Percentiles rank a stretch among this genome's conserved stretches.
Conservation (phyloP, 2,329 filamentous ascomycete species). For the Aspergillus sp. region DNA sequence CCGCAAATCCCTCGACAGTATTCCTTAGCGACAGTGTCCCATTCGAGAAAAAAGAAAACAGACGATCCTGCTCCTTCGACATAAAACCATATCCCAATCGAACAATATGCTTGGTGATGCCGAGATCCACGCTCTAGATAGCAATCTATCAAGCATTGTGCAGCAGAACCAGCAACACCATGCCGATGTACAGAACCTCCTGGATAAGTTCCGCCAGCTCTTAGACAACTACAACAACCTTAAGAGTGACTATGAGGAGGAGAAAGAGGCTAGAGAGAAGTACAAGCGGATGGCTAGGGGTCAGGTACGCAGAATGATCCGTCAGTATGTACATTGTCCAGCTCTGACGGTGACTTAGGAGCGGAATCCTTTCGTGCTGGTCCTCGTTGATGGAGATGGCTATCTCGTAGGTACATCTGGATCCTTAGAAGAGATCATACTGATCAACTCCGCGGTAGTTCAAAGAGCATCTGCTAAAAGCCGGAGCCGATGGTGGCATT, state of each 20-base stretch:
- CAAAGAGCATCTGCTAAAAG: conserved; percentile 51
- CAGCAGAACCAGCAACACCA: conserved; percentile 32
- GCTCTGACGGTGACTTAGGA: conserved; percentile 34
- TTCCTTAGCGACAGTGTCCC: neutral
- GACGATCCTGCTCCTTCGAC: no score
- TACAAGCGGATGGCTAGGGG: conserved; percentile 57
- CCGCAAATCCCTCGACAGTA: neutral
- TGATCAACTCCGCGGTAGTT: conserved; percentile 58
- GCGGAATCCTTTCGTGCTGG: conserved; percentile 60
- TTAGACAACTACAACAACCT: conserved; percentile 58
- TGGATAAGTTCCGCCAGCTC: conserved; percentile 47
- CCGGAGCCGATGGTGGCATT: conserved; percentile 57
- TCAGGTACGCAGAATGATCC: conserved; percentile 33
- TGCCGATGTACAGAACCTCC: conserved; percentile 33
- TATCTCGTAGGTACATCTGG: conserved; percentile 43
- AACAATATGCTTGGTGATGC: conserved; percentile 22
- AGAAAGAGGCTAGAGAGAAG: conserved; percentile 54
- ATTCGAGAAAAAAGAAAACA: neutral
- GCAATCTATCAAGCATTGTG: conserved; percentile 12
- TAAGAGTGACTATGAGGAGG: conserved; percentile 60
- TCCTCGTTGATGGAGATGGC: conserved; percentile 64
- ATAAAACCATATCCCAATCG: neutral
- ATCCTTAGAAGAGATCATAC: conserved; percentile 51
- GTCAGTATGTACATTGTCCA: neutral
- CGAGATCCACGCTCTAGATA: conserved; percentile 21